A percentile compares a stretch with the other conserved stretches of the same genome.
Evolutionary conservation across 2,329 filamentous ascomycete genomes (phyloP).

Genomic region (Onygenales sp.): DNA sequence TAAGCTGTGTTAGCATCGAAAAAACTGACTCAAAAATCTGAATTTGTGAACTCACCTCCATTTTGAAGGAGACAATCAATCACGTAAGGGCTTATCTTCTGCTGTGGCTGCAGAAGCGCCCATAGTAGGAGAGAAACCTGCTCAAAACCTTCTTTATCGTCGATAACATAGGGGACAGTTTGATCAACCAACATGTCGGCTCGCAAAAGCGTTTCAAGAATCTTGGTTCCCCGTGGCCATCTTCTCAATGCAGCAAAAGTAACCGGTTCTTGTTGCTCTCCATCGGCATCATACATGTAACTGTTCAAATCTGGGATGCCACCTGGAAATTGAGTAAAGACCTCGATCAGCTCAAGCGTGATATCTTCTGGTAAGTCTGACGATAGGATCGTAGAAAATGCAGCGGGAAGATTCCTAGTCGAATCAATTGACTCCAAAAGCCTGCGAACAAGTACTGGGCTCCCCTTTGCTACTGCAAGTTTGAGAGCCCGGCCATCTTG

Average conservation of each 20-base stretch:
- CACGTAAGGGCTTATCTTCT: conserved; percentile 50
- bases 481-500: conserved; percentile 42
- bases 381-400: conserved; percentile 50
- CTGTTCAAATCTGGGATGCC: conserved; percentile 6
- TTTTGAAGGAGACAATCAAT: conserved; percentile 49
- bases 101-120: conserved; percentile 54
- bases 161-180: conserved; percentile 35
- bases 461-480: conserved; percentile 44
- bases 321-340: conserved; percentile 31
- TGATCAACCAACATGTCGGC: conserved; percentile 54
- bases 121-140: conserved; percentile 50
- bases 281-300: conserved; percentile 38
- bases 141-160: conserved; percentile 44
- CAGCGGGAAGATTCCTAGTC: conserved; percentile 40
- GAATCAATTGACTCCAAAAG: conserved; percentile 7
- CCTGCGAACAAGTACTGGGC: conserved; percentile 30
- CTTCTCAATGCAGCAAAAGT: conserved; percentile 45
- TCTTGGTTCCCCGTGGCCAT: conserved; percentile 45
- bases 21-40: not conserved
- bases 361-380: conserved; percentile 42
- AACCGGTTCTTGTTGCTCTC: conserved; percentile 38
- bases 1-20: conserved; percentile 10
- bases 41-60: conserved; percentile 21
- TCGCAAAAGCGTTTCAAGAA: conserved; percentile 47
- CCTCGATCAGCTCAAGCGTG: conserved; percentile 40